Evolutionary conservation across 306 rosid genomes (phyloP).

Genomic region (Arachis stenosperma): DNA sequence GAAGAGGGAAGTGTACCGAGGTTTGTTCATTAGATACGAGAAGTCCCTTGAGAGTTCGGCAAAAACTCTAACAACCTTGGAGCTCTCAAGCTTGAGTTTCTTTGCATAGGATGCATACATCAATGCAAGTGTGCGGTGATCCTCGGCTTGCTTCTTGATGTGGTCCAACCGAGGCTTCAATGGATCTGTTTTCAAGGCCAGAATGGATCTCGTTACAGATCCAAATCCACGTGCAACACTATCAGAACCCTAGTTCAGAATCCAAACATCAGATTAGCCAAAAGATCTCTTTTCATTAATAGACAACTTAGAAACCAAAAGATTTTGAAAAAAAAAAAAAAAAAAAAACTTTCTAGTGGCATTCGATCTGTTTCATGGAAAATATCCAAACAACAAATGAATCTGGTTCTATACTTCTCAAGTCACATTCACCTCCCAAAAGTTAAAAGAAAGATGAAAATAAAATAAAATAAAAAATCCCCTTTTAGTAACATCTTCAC

Average conservation of each 20-base stretch:
- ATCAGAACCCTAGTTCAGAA: slow-evolving; percentile 49
- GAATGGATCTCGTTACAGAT: slow-evolving; percentile 55
- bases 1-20: slow-evolving; percentile 44
- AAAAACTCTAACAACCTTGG: slow-evolving; percentile 66
- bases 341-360: background rate
- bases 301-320: background rate
- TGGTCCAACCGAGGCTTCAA: slow-evolving; percentile 69
- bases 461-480: background rate
- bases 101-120: slow-evolving; percentile 67
- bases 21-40: slow-evolving; percentile 63
- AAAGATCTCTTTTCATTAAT: background rate
- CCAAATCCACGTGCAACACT: slow-evolving; percentile 47
- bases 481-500: background rate
- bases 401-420: background rate
- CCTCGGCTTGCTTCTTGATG: slow-evolving; percentile 79
- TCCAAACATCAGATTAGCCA: background rate
- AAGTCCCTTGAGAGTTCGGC: slow-evolving; percentile 66
- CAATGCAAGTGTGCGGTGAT: slow-evolving; percentile 59
- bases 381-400: background rate
- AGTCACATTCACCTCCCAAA: background rate
- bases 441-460: too few relatives aligned
- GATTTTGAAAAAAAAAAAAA: too few relatives aligned
- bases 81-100: slow-evolving; percentile 71
- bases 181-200: slow-evolving; percentile 69
- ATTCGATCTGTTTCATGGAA: background rate